Conservation (phyloP, 305 asterid genomes). For the Plantago coronopus region DNA sequence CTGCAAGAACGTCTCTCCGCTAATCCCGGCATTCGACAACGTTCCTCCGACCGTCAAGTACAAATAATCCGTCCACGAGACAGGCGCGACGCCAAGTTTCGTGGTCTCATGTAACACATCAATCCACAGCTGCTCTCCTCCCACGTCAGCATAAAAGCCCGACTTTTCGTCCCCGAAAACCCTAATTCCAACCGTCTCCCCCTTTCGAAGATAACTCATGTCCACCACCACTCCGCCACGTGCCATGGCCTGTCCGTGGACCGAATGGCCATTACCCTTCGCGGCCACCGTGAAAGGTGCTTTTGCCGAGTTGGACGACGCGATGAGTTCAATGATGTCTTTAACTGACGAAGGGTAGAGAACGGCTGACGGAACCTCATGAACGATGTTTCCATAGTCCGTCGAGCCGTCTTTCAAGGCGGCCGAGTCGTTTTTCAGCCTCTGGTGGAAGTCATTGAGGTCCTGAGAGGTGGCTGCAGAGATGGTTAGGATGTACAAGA, state of each 20-base stretch:
- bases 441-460: too few species aligned
- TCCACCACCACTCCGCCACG: conserved; percentile 54
- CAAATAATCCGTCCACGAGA: conserved; percentile 71
- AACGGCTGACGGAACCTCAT: conserved; percentile 42
- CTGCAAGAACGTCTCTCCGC: conserved; percentile 58
- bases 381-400: conserved; percentile 58
- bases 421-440: conserved; percentile 27
- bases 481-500: too few species aligned
- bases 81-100: conserved; percentile 43
- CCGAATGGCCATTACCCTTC: conserved; percentile 62
- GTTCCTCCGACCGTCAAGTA: conserved; percentile 69
- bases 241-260: conserved; percentile 69
- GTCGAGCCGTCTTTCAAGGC: conserved; percentile 36
- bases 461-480: too few species aligned
- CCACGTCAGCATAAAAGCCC: conserved; percentile 58
- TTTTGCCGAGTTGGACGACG: conserved; percentile 22
- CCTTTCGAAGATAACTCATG: conserved; percentile 34
- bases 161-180: conserved; percentile 22
- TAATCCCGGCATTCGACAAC: conserved; percentile 63
- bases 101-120: conserved; percentile 40
- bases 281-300: conserved; percentile 46
- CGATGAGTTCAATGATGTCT: conserved; percentile 41
- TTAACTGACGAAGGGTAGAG: conserved; percentile 41
- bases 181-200: conserved; percentile 13
- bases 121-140: conserved; percentile 60